These are phyloP conservation scores for Hyaloscypha variabilis DNA, from an alignment of 495 filamentous ascomycete species.

Conservation along the genomic window DNA sequence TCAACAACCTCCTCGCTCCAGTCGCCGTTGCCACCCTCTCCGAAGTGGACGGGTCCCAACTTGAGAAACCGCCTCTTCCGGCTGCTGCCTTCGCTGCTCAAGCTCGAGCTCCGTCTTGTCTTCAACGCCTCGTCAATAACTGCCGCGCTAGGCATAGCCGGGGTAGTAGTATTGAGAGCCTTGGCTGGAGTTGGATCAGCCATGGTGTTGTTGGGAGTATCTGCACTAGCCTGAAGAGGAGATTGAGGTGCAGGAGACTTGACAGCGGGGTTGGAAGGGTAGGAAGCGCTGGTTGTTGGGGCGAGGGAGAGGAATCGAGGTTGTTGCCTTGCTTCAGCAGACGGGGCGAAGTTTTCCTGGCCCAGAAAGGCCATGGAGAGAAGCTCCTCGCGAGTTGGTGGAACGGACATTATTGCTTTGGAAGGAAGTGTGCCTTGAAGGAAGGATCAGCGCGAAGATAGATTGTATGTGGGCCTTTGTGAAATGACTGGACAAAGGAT, in stretches of 20 bases:
- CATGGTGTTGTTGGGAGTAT: not conserved
- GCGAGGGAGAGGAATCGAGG: conserved; percentile 30
- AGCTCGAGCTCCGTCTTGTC: conserved; percentile 20
- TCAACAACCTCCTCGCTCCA: conserved; percentile 31
- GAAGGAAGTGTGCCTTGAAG: not conserved
- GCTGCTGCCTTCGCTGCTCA: conserved; percentile 18
- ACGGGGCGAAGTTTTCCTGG: conserved; percentile 16
- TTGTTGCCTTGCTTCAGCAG: conserved; percentile 7
- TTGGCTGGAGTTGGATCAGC: not conserved
- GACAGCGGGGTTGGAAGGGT: conserved; percentile 13
- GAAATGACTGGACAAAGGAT: not conserved
- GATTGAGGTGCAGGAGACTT: conserved; percentile 12
- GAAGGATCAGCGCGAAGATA: not conserved
- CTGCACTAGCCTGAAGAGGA: not conserved
- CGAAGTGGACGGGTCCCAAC: conserved; percentile 28
- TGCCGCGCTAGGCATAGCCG: not conserved
- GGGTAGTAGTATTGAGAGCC: not conserved
- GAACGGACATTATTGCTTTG: conserved; percentile 3
- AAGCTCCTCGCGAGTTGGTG: conserved; percentile 15
- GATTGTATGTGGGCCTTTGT: not conserved
- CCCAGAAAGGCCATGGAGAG: conserved; percentile 17
- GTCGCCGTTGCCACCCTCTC: conserved; percentile 21
- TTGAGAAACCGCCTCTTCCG: conserved; percentile 26
- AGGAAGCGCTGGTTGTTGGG: conserved; percentile 26
- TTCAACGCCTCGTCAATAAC: conserved; percentile 13